These are phyloP conservation scores for Microbotryomycetes sp. DNA, from an alignment of 1,284 basidiomycete species.

Conservation along the genomic window DNA sequence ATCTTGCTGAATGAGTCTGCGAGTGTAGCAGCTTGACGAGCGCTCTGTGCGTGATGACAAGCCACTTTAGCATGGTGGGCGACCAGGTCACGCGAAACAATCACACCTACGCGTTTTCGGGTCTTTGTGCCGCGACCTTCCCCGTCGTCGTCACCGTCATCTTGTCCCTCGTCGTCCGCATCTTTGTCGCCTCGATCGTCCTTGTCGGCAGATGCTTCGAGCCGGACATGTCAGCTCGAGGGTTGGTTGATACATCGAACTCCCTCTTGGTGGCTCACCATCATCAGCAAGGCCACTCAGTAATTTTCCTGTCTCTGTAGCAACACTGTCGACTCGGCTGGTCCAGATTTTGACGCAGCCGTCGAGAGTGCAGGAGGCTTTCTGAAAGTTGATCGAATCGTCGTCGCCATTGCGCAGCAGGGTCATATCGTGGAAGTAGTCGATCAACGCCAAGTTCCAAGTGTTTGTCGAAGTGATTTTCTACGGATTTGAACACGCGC, in stretches of 20 bases:
- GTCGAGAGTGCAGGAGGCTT: conserved; percentile 93
- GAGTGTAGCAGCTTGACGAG: conserved; percentile 54
- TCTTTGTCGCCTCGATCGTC: too few relatives aligned
- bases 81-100: not conserved
- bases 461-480: conserved; percentile 99
- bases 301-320: conserved; percentile 93
- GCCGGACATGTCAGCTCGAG: too few relatives aligned
- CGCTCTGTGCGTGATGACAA: conserved; percentile 12
- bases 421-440: conserved; percentile 99
- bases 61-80: too few relatives aligned
- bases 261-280: too few relatives aligned
- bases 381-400: conserved; percentile 91
- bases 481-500: conserved; percentile 46
- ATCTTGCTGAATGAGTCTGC: conserved; percentile 76
- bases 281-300: conserved; percentile 76
- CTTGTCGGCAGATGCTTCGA: too few relatives aligned
- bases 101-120: conserved; percentile 46
- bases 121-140: conserved; percentile 45
- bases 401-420: conserved; percentile 85
- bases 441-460: conserved; percentile 96
- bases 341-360: conserved; percentile 99
- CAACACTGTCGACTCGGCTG: conserved; percentile 91
- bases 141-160: conserved; percentile 51
- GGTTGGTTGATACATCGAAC: too few relatives aligned
- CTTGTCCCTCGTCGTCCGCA: conserved; percentile 50